A percentile compares a stretch with the other conserved stretches of the same genome.
Conservation (phyloP, 1,139 yeast genomes). For the Eremothecium cymbalariae region DNA sequence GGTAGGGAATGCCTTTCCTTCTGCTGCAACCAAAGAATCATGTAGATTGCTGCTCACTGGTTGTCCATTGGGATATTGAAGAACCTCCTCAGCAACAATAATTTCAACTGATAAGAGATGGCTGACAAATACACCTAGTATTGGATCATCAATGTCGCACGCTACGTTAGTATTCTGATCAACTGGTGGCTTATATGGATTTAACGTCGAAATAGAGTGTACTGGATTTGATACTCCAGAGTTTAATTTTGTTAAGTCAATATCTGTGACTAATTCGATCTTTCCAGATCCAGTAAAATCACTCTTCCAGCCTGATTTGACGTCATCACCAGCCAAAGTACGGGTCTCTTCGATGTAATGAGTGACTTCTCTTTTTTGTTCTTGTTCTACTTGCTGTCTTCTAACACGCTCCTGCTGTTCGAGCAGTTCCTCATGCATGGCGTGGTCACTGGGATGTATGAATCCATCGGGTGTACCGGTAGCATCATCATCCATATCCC, state of each 20-base stretch:
- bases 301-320: slow-evolving; percentile 90
- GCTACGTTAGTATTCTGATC: slow-evolving; percentile 47
- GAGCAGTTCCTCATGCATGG: slow-evolving; percentile 31
- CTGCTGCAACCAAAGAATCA: slow-evolving; percentile 7
- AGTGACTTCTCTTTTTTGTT: slow-evolving; percentile 33
- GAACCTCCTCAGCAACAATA: slow-evolving; percentile 84
- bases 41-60: slow-evolving; percentile 18
- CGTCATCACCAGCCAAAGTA: slow-evolving; percentile 67
- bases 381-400: slow-evolving; percentile 28
- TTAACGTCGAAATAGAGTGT: slow-evolving; percentile 30
- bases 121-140: slow-evolving; percentile 62
- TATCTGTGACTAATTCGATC: slow-evolving; percentile 68
- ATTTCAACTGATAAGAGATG: slow-evolving; percentile 78
- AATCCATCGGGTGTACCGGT: slow-evolving; percentile 21
- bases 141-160: slow-evolving; percentile 78
- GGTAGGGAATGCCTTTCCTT: slow-evolving; percentile 6
- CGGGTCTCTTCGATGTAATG: slow-evolving; percentile 64
- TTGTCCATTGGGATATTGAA: slow-evolving; percentile 37
- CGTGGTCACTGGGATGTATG: slow-evolving; percentile 37
- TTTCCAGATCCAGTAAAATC: slow-evolving; percentile 72
- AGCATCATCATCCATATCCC: slow-evolving; percentile 17
- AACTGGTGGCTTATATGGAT: slow-evolving; percentile 19
- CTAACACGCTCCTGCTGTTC: slow-evolving; percentile 31
- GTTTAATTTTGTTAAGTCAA: slow-evolving; percentile 48
- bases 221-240: slow-evolving; percentile 44